These are phyloP conservation scores for Agastache rugosa DNA, from an alignment of 257 asterid species.

Conservation along the genomic window DNA sequence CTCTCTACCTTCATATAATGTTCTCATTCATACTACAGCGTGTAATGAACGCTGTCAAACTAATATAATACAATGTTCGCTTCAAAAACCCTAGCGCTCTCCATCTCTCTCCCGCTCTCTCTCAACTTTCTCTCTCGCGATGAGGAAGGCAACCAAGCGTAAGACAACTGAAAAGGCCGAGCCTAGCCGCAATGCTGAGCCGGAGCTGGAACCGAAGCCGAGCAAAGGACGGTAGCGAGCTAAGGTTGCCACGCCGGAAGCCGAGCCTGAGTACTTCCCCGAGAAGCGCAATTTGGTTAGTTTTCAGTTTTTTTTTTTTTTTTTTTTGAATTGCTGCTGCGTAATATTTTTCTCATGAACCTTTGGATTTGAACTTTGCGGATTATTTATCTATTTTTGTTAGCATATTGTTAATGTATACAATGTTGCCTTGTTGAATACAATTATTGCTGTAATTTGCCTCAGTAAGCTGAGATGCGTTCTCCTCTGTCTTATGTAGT, in stretches of 20 bases:
- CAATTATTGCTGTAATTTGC: background rate
- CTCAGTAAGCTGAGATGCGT: no score
- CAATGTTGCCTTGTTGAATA: background rate
- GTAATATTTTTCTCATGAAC: background rate
- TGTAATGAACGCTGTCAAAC: no score
- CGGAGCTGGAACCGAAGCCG: no score
- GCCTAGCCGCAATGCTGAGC: slow-evolving; percentile 28
- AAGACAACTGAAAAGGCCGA: slow-evolving; percentile 48
- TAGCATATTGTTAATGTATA: background rate
- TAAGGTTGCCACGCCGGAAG: slow-evolving; percentile 47
- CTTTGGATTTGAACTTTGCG: background rate
- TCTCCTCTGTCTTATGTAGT: no score
- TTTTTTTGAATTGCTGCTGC: background rate
- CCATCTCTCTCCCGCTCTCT: no score
- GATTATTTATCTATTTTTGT: background rate
- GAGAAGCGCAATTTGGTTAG: slow-evolving; percentile 80
- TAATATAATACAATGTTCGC: no score
- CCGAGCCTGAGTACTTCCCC: slow-evolving; percentile 68
- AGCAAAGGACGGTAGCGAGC: slow-evolving; percentile 60
- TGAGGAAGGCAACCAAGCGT: slow-evolving; percentile 76
- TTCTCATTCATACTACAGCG: no score
- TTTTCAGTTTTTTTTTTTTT: no score
- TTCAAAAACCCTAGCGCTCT: no score
- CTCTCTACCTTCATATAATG: no score
- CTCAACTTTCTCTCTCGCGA: no score